Conservation (phyloP, 106 monocot genomes). For the Chionographis japonica region DNA sequence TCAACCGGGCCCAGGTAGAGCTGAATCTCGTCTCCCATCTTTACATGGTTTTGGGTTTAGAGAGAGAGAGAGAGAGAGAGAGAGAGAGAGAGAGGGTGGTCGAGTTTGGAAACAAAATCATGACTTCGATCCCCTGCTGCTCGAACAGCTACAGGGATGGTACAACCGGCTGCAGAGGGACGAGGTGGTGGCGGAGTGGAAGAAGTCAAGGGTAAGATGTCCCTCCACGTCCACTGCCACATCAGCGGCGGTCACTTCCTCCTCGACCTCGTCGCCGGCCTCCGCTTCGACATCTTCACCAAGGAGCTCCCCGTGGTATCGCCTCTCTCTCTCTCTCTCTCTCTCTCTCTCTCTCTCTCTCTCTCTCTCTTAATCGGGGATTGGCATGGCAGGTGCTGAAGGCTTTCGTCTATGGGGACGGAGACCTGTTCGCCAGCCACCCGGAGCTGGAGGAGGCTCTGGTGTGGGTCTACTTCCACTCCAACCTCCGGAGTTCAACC, state of each 20-base stretch:
- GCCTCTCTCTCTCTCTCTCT: no score
- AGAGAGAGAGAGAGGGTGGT: no score
- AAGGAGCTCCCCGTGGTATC: constrained; percentile 86
- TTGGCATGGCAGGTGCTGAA: constrained; percentile 47
- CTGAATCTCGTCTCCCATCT: no score
- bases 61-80: no score
- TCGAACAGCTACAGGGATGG: constrained; percentile 68
- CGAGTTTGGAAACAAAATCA: no score
- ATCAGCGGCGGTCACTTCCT: constrained; percentile 93
- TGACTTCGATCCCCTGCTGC: neutral
- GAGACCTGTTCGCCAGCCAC: constrained; percentile 40
- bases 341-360: neutral
- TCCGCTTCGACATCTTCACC: constrained; percentile 82
- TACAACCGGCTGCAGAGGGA: constrained; percentile 86
- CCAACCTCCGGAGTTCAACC: constrained; percentile 70
- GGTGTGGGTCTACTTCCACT: constrained; percentile 96
- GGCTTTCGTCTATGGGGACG: constrained; percentile 86
- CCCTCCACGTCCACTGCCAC: constrained; percentile 95
- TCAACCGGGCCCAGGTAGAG: constrained; percentile 76
- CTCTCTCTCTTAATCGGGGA: no score
- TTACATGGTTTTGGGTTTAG: no score
- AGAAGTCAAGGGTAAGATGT: constrained; percentile 84
- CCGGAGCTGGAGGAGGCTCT: constrained; percentile 82
- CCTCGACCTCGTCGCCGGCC: constrained; percentile 70
- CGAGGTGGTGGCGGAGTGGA: constrained; percentile 98